Conservation (phyloP, 106 monocot genomes). For the Agapanthus africanus region DNA sequence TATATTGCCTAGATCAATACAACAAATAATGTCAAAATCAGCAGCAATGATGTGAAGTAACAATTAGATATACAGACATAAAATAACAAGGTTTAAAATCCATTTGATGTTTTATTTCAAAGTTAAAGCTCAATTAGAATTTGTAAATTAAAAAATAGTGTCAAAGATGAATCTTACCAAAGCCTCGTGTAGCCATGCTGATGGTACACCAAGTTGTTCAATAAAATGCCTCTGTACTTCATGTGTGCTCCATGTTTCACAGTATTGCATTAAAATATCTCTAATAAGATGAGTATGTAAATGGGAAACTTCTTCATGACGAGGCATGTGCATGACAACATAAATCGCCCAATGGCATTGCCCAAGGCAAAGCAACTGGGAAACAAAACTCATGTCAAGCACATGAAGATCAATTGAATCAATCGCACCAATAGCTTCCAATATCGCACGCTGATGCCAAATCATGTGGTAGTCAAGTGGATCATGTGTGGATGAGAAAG, state of each 20-base stretch:
- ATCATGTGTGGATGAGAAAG: conserved; percentile 82
- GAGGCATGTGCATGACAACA: conserved; percentile 76
- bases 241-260: conserved; percentile 72
- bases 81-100: not conserved
- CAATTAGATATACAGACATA: not conserved
- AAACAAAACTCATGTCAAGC: conserved; percentile 82
- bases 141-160: not conserved
- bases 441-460: conserved; percentile 78
- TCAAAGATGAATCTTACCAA: conserved; percentile 41
- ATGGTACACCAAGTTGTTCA: conserved; percentile 82
- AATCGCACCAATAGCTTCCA: conserved; percentile 75
- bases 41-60: not conserved
- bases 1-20: conserved; percentile 68
- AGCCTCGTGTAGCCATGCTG: conserved; percentile 91
- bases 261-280: conserved; percentile 81
- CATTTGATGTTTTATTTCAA: not conserved
- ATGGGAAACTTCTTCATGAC: conserved; percentile 36
- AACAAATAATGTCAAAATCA: conserved; percentile 4
- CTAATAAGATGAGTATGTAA: conserved; percentile 57
- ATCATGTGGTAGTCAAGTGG: conserved; percentile 98
- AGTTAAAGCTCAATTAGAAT: not conserved
- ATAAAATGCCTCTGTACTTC: conserved; percentile 68
- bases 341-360: conserved; percentile 96
- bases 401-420: conserved; percentile 71
- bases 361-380: conserved; percentile 79